phyloP scores from a whole-genome alignment of 148 eudicot species.

The Heliamphora exappendiculata region DNA sequence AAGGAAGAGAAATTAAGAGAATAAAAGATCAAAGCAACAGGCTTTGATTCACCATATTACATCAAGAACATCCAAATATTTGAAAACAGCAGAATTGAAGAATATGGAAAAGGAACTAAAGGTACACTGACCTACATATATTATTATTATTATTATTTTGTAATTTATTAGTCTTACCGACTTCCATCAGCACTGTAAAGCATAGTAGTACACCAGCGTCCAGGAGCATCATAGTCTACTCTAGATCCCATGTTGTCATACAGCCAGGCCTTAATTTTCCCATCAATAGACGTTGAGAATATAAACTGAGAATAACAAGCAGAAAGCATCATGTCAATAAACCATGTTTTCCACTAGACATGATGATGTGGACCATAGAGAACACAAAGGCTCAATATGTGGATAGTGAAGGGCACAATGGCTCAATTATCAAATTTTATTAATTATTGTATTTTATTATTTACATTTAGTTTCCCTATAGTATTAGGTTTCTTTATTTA shows the following conservation, averaged over 20 bases:
- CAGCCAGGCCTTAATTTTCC: constrained; percentile 95
- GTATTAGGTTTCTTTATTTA: too few species aligned
- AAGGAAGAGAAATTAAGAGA: background rate
- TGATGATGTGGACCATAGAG: too few species aligned
- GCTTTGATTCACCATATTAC: constrained; percentile 1
- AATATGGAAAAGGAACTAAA: background rate
- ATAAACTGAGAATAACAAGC: constrained; percentile 55
- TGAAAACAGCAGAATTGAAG: background rate
- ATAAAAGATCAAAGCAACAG: background rate
- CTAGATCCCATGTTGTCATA: constrained; percentile 86
- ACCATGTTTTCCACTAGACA: constrained; percentile 5
- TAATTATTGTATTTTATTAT: too few species aligned
- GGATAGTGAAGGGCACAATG: too few species aligned
- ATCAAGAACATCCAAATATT: background rate
- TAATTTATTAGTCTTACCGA: constrained; percentile 41
- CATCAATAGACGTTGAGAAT: constrained; percentile 88
- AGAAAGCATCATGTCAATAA: constrained; percentile 13
- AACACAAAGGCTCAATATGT: too few species aligned
- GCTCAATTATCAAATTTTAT: too few species aligned
- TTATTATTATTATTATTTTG: too few species aligned
- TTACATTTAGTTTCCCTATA: too few species aligned
- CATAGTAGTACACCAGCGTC: constrained; percentile 85
- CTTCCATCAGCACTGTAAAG: constrained; percentile 90
- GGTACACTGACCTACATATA: too few species aligned
- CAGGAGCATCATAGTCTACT: constrained; percentile 96